phyloP scores from a whole-genome alignment of 805 yeast genomes.

The Tetrapisispora phaffii region DNA sequence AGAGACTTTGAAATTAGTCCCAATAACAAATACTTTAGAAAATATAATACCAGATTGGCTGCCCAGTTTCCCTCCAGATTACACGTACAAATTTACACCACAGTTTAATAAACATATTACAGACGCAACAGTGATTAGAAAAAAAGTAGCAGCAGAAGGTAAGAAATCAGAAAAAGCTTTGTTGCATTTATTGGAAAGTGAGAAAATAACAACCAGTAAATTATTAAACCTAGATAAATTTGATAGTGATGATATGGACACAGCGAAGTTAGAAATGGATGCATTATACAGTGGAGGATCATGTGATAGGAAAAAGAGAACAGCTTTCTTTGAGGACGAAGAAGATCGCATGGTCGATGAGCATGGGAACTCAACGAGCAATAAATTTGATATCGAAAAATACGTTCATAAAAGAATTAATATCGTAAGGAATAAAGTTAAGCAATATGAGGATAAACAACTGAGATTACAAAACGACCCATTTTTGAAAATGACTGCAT shows the following conservation, averaged over 20 bases:
- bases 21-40: conserved; percentile 34
- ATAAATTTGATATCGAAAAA: conserved; percentile 44
- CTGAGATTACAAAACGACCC: conserved; percentile 20
- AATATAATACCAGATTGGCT: conserved; percentile 61
- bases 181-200: conserved; percentile 19
- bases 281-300: conserved; percentile 8
- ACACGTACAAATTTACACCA: conserved; percentile 77
- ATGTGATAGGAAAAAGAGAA: conserved; percentile 1
- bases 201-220: background rate
- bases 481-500: conserved; percentile 17
- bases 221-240: conserved; percentile 4
- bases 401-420: conserved; percentile 43
- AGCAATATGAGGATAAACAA: conserved; percentile 18
- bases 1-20: conserved; percentile 28
- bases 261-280: conserved; percentile 11
- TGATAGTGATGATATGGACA: conserved; percentile 3
- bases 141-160: conserved; percentile 71
- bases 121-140: conserved; percentile 62
- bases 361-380: conserved; percentile 3
- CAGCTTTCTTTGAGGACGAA: conserved; percentile 1
- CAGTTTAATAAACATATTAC: conserved; percentile 49
- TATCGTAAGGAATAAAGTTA: conserved; percentile 29
- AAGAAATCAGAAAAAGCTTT: conserved; percentile 71
- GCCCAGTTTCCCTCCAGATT: conserved; percentile 89
- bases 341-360: background rate